These are phyloP conservation scores for Macrolepiota dolichaula DNA, from an alignment of 768 basidiomycete genomes.

Conservation along the genomic window DNA sequence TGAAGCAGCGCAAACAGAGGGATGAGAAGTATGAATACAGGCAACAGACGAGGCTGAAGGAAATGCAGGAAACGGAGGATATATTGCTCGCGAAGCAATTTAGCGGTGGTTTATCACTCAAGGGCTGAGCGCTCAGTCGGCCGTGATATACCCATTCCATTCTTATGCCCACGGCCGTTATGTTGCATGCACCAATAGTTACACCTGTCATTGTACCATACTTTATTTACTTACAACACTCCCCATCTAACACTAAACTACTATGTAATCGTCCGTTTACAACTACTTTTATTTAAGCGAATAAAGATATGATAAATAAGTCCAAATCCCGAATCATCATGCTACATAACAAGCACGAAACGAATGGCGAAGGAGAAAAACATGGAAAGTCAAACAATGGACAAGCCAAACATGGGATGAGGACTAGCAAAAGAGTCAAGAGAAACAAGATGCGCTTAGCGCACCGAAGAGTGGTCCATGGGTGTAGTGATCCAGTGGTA, in stretches of 20 bases:
- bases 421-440: background rate
- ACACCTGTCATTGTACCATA: background rate
- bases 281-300: background rate
- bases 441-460: background rate
- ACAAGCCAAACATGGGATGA: background rate
- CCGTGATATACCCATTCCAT: background rate
- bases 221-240: background rate
- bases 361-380: background rate
- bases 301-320: conserved; percentile 11
- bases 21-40: conserved; percentile 33
- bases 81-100: background rate
- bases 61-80: conserved; percentile 29
- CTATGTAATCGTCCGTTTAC: background rate
- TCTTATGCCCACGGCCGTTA: background rate
- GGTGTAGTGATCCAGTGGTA: background rate
- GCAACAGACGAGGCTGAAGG: conserved; percentile 29
- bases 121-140: background rate
- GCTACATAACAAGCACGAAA: background rate
- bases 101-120: conserved; percentile 4
- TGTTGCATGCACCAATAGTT: background rate
- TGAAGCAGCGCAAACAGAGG: conserved; percentile 46
- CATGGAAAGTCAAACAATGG: background rate
- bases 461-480: background rate
- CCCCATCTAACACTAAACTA: background rate
- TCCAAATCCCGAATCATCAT: background rate